Evolutionary conservation across 2,329 filamentous ascomycete species (phyloP), one percentile per base, ranked within the genome.

Genomic region (Hypomyces perniciosus): DNA sequence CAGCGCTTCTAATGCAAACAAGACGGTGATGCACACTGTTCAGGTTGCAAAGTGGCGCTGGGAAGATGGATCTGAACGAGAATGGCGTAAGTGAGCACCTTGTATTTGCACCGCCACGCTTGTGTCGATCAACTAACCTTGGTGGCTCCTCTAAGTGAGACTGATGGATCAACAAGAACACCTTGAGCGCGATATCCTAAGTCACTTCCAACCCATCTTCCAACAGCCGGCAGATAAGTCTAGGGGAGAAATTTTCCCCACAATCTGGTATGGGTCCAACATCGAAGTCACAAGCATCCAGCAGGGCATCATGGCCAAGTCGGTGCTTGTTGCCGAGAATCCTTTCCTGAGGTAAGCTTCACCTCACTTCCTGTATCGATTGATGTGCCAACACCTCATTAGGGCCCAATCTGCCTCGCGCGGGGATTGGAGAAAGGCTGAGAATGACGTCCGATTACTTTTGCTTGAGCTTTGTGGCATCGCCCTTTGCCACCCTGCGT

Each of bases 31-130:
- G 59, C 69, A 72, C 50, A 71, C 69, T 6, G 68, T 69, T 8
- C 68, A 71, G 28, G 65, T 70, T 0, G 67, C 69, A 1, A 70
- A 68, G 51, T 72, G 69, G 69, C 68, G 67, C 13, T 70, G 68
- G 68, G 68, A 67, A 2, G 64, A 65, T 30, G 63, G 65, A 3
- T 62, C 61, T 1, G 62, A 66, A 20, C 52, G 57, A n/a, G 69
- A 72, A 53, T 72, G 68, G 66, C 49, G 68, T 71, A 51, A 58
- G 69, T 58, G 10, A 13, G 5, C 26, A 13, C 8, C 27, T 28
- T 33, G 13, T 20, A 20, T 20, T 20, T 20, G n/a, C 8, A n/a
- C 5, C 10, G 9, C 4, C 10, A 5, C 42, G 10, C 2, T 7
- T 9, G 8, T 31, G 3, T 26, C 30, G 2, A 37, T 5, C 2